Evolutionary conservation across 352 stramenopile genomes (phyloP), one percentile per base, ranked within the genome.

Genomic region (Phytophthora tentaculata): DNA sequence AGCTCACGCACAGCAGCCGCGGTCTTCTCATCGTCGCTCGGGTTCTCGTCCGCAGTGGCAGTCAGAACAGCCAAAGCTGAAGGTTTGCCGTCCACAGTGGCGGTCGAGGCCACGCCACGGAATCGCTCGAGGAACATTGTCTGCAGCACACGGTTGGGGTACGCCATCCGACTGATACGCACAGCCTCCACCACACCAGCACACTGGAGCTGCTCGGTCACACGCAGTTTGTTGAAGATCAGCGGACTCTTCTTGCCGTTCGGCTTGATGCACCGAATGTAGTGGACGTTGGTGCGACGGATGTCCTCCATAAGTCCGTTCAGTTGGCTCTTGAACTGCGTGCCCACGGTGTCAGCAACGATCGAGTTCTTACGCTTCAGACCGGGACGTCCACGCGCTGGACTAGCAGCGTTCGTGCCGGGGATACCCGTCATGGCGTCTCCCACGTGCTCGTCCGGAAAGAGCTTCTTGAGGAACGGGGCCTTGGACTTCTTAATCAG

Each of bases 201-300:
- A 64, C 99, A 99, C 64, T 91, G 86, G 12, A 99, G 73, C 86
- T 99, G 97, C 75, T 99, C 94, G 6, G 97, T 97, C 10, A 98
- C 88, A 55, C 96, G 82, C 44, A 92, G 77, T 61, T 98, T 88
- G 68, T 95, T 95, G 69, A 99, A 95, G 14, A 90, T 56, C 14
- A 73, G 28, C 45, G 87, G 58, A 58, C 97, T 98, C 73, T 99
- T 98, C 43, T 97, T 88, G 70, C 97, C 90, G 74, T 99, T 99
- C 0, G 98, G 97, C 80, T 99, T 99, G 67, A 99, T 97, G 77
- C 98, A 99, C 32, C 97, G 89, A 67, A 99, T 97, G 81, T 99
- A 99, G 73, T 99, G 97, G 23, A 98, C 96, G 61, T 98, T 92
- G 2, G 96, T 99, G 39, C 84, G 88, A 54, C 97, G 92, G 62